These are phyloP conservation scores for Glomus cerebriforme DNA, from an alignment of 192 early-diverging fungal genomes.

Conservation along the genomic window DNA sequence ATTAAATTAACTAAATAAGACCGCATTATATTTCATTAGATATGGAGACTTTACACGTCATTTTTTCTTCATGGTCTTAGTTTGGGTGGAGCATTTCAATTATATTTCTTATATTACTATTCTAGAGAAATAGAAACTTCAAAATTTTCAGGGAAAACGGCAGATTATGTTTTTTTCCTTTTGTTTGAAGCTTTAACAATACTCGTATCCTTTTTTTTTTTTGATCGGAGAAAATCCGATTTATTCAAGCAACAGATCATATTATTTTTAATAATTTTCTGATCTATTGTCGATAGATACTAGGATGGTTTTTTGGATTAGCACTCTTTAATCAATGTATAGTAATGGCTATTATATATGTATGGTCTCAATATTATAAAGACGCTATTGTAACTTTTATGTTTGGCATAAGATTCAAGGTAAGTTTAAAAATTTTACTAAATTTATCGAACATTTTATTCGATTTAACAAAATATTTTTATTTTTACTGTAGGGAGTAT, in stretches of 20 bases:
- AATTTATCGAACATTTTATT: neutral
- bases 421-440: conserved; percentile 15
- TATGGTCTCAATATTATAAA: conserved; percentile 72
- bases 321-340: conserved; percentile 44
- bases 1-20: neutral
- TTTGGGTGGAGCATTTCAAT: conserved; percentile 62
- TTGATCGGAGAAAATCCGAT: neutral
- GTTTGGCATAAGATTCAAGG: conserved; percentile 74
- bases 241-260: neutral
- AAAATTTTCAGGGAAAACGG: conserved; percentile 64
- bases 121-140: conserved; percentile 69
- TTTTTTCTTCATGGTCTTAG: conserved; percentile 61
- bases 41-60: conserved; percentile 77
- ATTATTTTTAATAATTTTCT: neutral
- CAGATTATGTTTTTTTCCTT: conserved; percentile 82
- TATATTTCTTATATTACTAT: conserved; percentile 76
- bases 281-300: neutral
- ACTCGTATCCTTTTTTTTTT: conserved; percentile 39
- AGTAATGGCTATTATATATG: conserved; percentile 64
- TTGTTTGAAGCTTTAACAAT: conserved; percentile 43
- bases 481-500: conserved; percentile 52
- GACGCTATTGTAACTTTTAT: conserved; percentile 65
- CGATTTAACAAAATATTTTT: neutral
- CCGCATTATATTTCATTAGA: conserved; percentile 36
- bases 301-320: conserved; percentile 5